Evolutionary conservation across 345 rosid genomes (phyloP), one percentile per base, ranked within the genome.

Genomic region (Gossypium mustelinum): DNA sequence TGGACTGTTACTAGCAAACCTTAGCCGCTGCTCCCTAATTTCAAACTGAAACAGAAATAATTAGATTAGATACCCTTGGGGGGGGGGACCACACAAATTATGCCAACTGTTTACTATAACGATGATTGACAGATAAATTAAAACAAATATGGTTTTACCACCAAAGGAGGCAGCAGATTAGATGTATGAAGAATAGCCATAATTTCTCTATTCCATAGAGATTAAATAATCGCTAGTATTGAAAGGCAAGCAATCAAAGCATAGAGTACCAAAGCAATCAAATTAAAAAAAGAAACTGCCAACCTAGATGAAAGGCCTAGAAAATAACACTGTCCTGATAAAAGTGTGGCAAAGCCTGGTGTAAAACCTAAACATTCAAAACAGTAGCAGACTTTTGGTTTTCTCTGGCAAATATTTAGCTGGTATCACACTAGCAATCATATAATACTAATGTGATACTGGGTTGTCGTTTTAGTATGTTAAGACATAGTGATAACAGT

Each of bases 1-100:
- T n/a, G 92, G 84, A 81, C 80, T 85, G 58, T 86, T 85, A 81
- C 87, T 85, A 66, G 91, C 94, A 86, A 92, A 91, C 79, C 90
- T 79, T 77, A 89, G 83, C 57, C 87, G 89, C 56, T 89, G 97
- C 82, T 90, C 98, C 89, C 89, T 89, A 68, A 75, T 80, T 79
- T 90, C 87, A 75, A 85, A 81, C 98, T 92, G 90, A 79, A 83
- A 85, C 27, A 78, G 70, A 64, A 81, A 79, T 24, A 20, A 77
- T 54, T 59, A 62, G 68, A 74, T 74, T 6, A n/a, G 10, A 55
- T 20, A 20, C 22, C 22, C 22, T 20, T 20, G 29, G 29, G 29
- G 39, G 7, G 7, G 11, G 10, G 3, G 29, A 78, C 24, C 25
- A n/a, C 55, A n/a, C 55, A 43, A 56, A 76, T 14, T 9, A 18